Percentiles rank a stretch among this genome's conserved stretches.
phyloP scores from a whole-genome alignment of 2,329 filamentous ascomycete genomes.

The Epichloe baconii region DNA sequence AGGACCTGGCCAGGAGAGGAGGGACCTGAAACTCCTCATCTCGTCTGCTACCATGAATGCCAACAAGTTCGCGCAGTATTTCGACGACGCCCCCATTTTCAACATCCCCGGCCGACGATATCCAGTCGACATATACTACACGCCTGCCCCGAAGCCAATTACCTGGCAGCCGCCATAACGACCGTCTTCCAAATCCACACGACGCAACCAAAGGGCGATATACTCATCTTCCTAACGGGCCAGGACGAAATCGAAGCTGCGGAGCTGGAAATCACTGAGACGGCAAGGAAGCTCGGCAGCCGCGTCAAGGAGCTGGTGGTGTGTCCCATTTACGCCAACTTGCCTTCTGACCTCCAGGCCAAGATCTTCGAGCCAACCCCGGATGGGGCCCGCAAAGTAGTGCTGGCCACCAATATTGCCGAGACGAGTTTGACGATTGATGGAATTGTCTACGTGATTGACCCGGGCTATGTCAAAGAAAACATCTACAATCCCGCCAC shows the following conservation, averaged over 20 bases:
- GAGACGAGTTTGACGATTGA: conserved; percentile 94
- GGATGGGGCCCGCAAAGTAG: conserved; percentile 72
- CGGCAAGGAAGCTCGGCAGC: conserved; percentile 70
- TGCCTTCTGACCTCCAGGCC: conserved; percentile 79
- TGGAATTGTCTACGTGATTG: conserved; percentile 91
- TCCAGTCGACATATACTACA: conserved; percentile 86
- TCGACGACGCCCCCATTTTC: conserved; percentile 86
- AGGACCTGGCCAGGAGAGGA: conserved; percentile 76
- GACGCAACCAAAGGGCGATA: conserved; percentile 72
- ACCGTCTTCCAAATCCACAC: conserved; percentile 94
- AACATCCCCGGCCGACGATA: conserved; percentile 84
- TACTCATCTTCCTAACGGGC: conserved; percentile 87
- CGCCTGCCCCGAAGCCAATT: conserved; percentile 82
- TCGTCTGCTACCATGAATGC: conserved; percentile 93
- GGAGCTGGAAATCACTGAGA: conserved; percentile 73
- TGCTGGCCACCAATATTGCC: conserved; percentile 91
- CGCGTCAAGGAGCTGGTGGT: conserved; percentile 80
- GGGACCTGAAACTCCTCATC: conserved; percentile 81
- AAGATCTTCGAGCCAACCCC: conserved; percentile 95
- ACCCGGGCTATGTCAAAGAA: conserved; percentile 90
- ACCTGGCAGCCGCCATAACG: conserved; percentile 78
- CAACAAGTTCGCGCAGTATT: conserved; percentile 81
- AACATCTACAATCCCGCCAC: conserved; percentile 86
- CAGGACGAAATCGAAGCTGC: conserved; percentile 93
- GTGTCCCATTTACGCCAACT: conserved; percentile 85